Evolutionary conservation across 805 yeast species (phyloP).

Genomic region (Pachysolen tannophilus): DNA sequence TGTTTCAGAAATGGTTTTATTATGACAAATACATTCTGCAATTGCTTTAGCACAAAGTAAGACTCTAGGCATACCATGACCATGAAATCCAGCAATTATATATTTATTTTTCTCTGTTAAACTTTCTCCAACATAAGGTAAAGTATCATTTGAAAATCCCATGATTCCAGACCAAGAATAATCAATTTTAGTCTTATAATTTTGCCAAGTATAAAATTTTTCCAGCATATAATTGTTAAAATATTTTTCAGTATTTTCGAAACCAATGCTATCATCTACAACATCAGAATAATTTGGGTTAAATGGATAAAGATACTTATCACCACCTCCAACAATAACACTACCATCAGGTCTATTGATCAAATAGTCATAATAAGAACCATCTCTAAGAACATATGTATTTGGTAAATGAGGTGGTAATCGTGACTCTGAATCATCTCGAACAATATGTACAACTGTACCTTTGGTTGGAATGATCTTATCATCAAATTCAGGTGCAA

Average conservation of each 20-base stretch:
- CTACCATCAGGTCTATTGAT: conserved; percentile 31
- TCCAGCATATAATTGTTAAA: conserved; percentile 8
- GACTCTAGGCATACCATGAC: conserved; percentile 15
- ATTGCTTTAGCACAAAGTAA: conserved; percentile 10
- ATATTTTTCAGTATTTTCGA: conserved; percentile 7
- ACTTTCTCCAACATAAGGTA: conserved; percentile 12
- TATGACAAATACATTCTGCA: conserved; percentile 10
- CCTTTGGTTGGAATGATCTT: conserved; percentile 22
- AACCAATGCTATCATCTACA: conserved; percentile 9
- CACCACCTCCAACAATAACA: conserved; percentile 26
- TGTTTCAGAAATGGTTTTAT: too few species aligned
- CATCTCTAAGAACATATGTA: conserved; percentile 17
- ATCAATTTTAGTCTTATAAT: conserved; percentile 4
- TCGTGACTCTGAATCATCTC: conserved; percentile 11
- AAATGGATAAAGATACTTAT: not conserved
- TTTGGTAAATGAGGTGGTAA: conserved; percentile 21
- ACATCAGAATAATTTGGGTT: conserved; percentile 5
- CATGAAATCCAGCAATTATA: conserved; percentile 12
- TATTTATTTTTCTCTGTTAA: conserved; percentile 4
- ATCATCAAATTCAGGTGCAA: conserved; percentile 15
- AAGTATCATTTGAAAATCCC: conserved; percentile 12
- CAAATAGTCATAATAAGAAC: conserved; percentile 21
- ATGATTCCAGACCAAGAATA: conserved; percentile 13
- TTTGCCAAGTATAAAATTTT: conserved; percentile 9
- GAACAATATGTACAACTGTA: conserved; percentile 17